Conservation (phyloP, 1,284 basidiomycete species). For the Lentinus polychrous region DNA sequence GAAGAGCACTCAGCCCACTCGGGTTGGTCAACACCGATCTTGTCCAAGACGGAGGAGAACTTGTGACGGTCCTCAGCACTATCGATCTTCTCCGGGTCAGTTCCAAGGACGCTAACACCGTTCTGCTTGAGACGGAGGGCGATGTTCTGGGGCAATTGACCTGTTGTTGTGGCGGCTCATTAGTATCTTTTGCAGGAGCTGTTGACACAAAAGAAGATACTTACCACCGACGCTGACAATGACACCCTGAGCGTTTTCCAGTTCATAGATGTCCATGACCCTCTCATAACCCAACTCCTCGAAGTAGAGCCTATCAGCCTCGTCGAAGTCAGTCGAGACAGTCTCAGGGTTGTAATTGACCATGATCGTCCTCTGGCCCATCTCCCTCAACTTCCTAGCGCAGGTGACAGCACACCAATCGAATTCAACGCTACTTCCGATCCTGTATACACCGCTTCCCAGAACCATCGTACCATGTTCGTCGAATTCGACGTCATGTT, state of each 20-base stretch:
- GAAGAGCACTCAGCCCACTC: constrained; percentile 92
- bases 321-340: constrained; percentile 98
- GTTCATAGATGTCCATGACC: constrained; percentile 99
- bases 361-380: constrained; percentile 97
- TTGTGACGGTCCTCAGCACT: constrained; percentile 99
- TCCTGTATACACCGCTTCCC: constrained; percentile 98
- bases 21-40: constrained; percentile 94
- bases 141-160: constrained; percentile 97
- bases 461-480: constrained; percentile 99
- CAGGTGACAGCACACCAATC: constrained; percentile 99
- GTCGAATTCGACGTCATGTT: constrained; percentile 94
- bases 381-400: constrained; percentile 83
- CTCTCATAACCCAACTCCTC: constrained; percentile 97
- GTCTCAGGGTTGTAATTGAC: constrained; percentile 99
- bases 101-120: constrained; percentile 92
- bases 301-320: constrained; percentile 98
- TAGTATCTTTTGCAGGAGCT: too few relatives aligned
- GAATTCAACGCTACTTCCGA: constrained; percentile 98
- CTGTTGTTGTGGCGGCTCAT: too few relatives aligned
- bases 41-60: constrained; percentile 95
- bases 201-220: constrained; percentile 23
- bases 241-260: constrained; percentile 89
- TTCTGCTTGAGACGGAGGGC: constrained; percentile 90
- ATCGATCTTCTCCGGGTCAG: constrained; percentile 94
- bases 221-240: constrained; percentile 94